Base-by-base conservation (phyloP, 768 basidiomycete genomes). In the Tylopilus rubrobrunneus region DNA sequence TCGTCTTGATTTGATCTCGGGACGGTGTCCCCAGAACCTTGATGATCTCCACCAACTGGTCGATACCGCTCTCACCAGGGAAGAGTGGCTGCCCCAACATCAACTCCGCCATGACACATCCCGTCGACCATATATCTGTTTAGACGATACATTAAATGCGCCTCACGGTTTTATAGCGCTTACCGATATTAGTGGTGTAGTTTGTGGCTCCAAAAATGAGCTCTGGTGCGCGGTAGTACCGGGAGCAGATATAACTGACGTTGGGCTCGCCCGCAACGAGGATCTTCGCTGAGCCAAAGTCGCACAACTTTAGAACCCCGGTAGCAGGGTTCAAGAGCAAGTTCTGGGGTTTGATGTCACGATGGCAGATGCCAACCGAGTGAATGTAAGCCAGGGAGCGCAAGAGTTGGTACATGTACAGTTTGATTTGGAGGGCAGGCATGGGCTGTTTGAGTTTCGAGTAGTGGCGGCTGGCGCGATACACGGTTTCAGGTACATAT, bases 301-400 rank as follows among this genome's bases (percentile, higher is more conserved):
- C 97, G 74, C 97, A 98, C 31, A 99, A 79, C 76, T 98, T 99
- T 61, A 99, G 83, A 29, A 99, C 84, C 47, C 97, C 97, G 1
- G 96, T 95, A 17, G 92, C 88, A 7, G 96, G 97, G 75, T 99
- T 98, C 62, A 99, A 82, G 48, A 99, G 83, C 51, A 99, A 76
- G 73, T 99, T 99, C 83, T 99, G 97, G 10, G 97, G 97, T 75
- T 99, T 99, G 82, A 99, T 99, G 72, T 99, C 97, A 67, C 97
- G 90, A 76, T 99, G 97, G 72, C 97, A 99, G 65, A 98, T 99
- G 66, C 97, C 97, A 62, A 98, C 92, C 19, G 94, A 98, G 70
- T 99, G 97, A 71, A 99, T 99, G 81, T 99, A 98, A 60, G 96
- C 94, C 56, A 99, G 81, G 15, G 97, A 99, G 56, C 97, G 92